phyloP scores from a whole-genome alignment of 2,329 filamentous ascomycete genomes.

The Alternaria infectoria region DNA sequence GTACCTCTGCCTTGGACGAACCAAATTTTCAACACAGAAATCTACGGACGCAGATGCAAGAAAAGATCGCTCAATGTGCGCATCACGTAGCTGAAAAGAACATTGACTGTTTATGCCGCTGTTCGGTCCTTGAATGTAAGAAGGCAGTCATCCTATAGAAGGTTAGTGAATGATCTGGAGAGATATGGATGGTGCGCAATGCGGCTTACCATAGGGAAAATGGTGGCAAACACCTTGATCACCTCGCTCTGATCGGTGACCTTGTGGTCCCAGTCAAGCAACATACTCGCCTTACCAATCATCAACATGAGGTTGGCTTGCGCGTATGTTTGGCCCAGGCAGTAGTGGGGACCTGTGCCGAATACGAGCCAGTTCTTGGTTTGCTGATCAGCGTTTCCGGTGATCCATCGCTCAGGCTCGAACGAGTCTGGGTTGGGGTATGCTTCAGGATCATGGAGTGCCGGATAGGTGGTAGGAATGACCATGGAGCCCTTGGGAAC shows the following conservation, averaged over 20 bases:
- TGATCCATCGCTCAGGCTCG: constrained; percentile 67
- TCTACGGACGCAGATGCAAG: constrained; percentile 32
- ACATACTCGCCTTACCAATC: constrained; percentile 86
- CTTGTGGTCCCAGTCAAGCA: constrained; percentile 89
- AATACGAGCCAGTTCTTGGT: constrained; percentile 98
- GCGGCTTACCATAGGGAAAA: constrained; percentile 86
- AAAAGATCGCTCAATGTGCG: constrained; percentile 30
- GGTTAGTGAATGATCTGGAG: constrained; percentile 21
- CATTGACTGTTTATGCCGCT: constrained; percentile 20
- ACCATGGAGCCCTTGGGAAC: constrained; percentile 95
- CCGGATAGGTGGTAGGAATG: constrained; percentile 87
- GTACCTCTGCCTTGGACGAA: constrained; percentile 21
- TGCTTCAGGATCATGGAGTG: constrained; percentile 89
- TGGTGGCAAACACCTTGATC: constrained; percentile 98
- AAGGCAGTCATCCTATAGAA: constrained; percentile 76
- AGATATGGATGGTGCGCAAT: background rate
- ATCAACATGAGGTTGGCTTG: constrained; percentile 86
- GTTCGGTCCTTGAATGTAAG: constrained; percentile 67
- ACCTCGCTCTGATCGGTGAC: constrained; percentile 84
- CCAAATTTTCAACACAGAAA: constrained; percentile 16
- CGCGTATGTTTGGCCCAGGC: constrained; percentile 90
- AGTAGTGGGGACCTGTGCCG: constrained; percentile 95
- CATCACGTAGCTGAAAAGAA: constrained; percentile 19
- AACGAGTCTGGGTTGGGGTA: constrained; percentile 83
- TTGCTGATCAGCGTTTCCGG: constrained; percentile 85